Conservation (phyloP, 768 basidiomycete species). For the button mushroom (Agaricus bisporus) region DNA sequence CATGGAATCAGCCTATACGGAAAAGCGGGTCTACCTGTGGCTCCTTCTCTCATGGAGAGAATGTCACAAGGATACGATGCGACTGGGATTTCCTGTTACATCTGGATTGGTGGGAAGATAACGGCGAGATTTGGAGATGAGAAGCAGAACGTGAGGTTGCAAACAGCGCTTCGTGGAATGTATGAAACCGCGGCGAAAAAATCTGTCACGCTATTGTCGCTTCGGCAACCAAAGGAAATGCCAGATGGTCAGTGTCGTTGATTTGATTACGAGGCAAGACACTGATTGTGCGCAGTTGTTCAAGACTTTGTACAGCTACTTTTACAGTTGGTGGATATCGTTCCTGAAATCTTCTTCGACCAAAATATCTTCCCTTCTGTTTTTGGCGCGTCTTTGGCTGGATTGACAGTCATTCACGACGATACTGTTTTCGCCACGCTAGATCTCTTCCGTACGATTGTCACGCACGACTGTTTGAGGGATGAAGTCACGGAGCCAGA, state of each 20-base stretch:
- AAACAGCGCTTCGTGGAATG: conserved; percentile 49
- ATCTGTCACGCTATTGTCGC: conserved; percentile 59
- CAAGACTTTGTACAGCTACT: conserved; percentile 91
- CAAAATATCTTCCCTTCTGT: conserved; percentile 73
- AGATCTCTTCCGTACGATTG: conserved; percentile 69
- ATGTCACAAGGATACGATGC: conserved; percentile 76
- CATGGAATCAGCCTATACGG: conserved; percentile 82
- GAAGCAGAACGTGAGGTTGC: conserved; percentile 38
- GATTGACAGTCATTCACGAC: conserved; percentile 76
- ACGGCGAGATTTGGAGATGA: conserved; percentile 72
- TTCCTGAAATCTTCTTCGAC: conserved; percentile 74
- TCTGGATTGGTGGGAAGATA: conserved; percentile 92
- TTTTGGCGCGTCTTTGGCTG: conserved; percentile 69
- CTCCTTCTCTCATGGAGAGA: conserved; percentile 63
- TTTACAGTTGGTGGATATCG: conserved; percentile 55
- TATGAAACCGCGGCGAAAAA: conserved; percentile 77
- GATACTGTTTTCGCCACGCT: conserved; percentile 80
- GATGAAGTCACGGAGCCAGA: conserved; percentile 27
- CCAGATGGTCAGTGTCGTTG: conserved; percentile 70
- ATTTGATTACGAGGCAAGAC: background rate
- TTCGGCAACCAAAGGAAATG: conserved; percentile 63
- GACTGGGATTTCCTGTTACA: conserved; percentile 78
- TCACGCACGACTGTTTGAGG: conserved; percentile 66
- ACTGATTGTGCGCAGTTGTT: conserved; percentile 50
- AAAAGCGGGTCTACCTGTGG: conserved; percentile 53